These are phyloP conservation scores for Cladosporium sp. DNA, from an alignment of 2,329 filamentous ascomycete genomes.

Conservation along the genomic window DNA sequence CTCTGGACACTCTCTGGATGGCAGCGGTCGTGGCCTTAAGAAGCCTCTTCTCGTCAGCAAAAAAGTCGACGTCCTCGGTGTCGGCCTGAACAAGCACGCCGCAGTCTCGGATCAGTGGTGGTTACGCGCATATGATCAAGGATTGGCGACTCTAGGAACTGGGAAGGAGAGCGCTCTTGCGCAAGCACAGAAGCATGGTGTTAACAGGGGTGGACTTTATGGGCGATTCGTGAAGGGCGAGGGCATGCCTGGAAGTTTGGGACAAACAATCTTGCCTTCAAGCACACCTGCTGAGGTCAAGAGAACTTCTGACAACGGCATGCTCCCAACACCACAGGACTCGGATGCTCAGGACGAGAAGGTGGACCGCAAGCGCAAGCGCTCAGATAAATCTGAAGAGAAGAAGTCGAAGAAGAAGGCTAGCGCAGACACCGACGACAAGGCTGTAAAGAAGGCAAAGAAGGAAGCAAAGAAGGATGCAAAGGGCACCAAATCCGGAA, in stretches of 20 bases:
- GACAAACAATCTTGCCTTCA: conserved; percentile 20
- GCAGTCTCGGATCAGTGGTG: conserved; percentile 85
- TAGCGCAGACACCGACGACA: not conserved
- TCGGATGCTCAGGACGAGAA: conserved; percentile 13
- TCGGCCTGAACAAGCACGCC: conserved; percentile 72
- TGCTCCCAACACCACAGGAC: conserved; percentile 6
- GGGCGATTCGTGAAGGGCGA: conserved; percentile 83
- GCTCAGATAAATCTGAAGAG: conserved; percentile 4
- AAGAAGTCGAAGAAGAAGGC: conserved; percentile 20
- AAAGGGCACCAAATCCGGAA: conserved; percentile 15
- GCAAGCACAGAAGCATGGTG: conserved; percentile 49
- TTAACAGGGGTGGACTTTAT: conserved; percentile 64
- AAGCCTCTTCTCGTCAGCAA: conserved; percentile 80
- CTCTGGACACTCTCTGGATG: conserved; percentile 81
- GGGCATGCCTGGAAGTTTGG: conserved; percentile 69
- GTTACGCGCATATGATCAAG: conserved; percentile 91
- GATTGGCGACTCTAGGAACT: conserved; percentile 70
- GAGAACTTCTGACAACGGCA: not conserved
- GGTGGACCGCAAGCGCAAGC: conserved; percentile 10
- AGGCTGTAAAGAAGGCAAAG: conserved; percentile 21
- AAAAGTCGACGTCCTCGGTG: conserved; percentile 76
- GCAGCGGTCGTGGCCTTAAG: conserved; percentile 72
- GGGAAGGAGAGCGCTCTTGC: conserved; percentile 60
- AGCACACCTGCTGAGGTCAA: conserved; percentile 3
- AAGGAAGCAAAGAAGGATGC: conserved; percentile 25